Percentiles rank a stretch among this genome's conserved stretches.
These are phyloP conservation scores for Candida sonorensis DNA, from an alignment of 805 yeast genomes.

Conservation along the genomic window DNA sequence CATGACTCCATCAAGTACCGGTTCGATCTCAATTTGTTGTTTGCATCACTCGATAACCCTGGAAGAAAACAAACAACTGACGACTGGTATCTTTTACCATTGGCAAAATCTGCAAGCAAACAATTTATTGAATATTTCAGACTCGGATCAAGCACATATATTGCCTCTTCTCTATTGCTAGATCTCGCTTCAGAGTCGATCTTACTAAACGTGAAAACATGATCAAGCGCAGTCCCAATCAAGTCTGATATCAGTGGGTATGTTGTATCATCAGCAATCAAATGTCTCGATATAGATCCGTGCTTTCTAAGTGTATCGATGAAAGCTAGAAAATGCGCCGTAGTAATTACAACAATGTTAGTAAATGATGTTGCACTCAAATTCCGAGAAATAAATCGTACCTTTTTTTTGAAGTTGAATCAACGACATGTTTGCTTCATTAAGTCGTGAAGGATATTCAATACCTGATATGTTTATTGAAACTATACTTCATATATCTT, in stretches of 20 bases:
- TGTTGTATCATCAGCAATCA: slow-evolving; percentile 25
- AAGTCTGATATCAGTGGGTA: slow-evolving; percentile 19
- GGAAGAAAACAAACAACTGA: slow-evolving; percentile 75
- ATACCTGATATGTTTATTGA: too few relatives aligned
- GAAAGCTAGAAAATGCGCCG: slow-evolving; percentile 14
- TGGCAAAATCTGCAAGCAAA: slow-evolving; percentile 63
- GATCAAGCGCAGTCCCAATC: slow-evolving; percentile 22
- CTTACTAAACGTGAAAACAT: slow-evolving; percentile 23
- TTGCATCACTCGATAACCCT: slow-evolving; percentile 29
- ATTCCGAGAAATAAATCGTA: too few relatives aligned
- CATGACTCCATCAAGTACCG: slow-evolving; percentile 16
- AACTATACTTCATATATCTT: too few relatives aligned
- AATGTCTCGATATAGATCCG: slow-evolving; percentile 21
- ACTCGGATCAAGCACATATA: slow-evolving; percentile 68
- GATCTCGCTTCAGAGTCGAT: slow-evolving; percentile 26
- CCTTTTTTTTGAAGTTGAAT: slow-evolving; percentile 21
- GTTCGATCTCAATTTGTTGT: slow-evolving; percentile 10
- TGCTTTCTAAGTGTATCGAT: slow-evolving; percentile 12
- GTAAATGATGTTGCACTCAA: too few relatives aligned
- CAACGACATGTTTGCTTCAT: slow-evolving; percentile 20
- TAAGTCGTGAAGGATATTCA: too few relatives aligned
- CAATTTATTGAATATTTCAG: slow-evolving; percentile 64
- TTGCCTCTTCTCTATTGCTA: slow-evolving; percentile 45
- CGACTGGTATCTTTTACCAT: slow-evolving; percentile 64
- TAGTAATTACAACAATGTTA: too few relatives aligned